Percentiles rank a stretch among this genome's conserved stretches.
Conservation (phyloP, 192 early-diverging fungal genomes). For the Diversispora epigaea region DNA sequence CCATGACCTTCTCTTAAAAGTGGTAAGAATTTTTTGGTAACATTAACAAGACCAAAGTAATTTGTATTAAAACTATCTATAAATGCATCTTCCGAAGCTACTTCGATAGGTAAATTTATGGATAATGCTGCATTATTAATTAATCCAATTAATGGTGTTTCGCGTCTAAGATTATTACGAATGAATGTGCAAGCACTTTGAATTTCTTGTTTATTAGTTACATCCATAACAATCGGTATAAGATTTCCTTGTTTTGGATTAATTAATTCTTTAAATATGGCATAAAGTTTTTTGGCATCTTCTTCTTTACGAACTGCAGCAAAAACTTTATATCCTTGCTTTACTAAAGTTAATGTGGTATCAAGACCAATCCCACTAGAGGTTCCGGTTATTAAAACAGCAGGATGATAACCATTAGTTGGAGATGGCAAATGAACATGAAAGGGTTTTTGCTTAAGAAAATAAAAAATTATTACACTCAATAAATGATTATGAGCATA, state of each 20-base stretch:
- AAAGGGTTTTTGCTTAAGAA: background rate
- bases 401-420: slow-evolving; percentile 6
- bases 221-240: slow-evolving; percentile 4
- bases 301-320: slow-evolving; percentile 19
- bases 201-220: slow-evolving; percentile 5
- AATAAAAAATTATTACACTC: background rate
- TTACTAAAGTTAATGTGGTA: slow-evolving; percentile 8
- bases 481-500: slow-evolving; percentile 13
- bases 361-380: slow-evolving; percentile 15
- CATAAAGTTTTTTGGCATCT: background rate
- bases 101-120: no score
- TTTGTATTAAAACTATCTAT: no score
- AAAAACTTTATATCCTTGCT: slow-evolving; percentile 20
- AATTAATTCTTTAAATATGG: background rate
- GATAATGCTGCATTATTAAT: no score
- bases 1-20: no score
- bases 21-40: no score
- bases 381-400: slow-evolving; percentile 24
- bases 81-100: no score
- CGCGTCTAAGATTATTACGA: background rate
- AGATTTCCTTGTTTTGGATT: slow-evolving; percentile 10
- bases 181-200: slow-evolving; percentile 4
- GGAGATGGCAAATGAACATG: background rate
- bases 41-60: no score
- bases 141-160: slow-evolving; percentile 7